Conservation (phyloP, 2,329 filamentous ascomycete species). For the Aspergillus novoparasiticus region DNA sequence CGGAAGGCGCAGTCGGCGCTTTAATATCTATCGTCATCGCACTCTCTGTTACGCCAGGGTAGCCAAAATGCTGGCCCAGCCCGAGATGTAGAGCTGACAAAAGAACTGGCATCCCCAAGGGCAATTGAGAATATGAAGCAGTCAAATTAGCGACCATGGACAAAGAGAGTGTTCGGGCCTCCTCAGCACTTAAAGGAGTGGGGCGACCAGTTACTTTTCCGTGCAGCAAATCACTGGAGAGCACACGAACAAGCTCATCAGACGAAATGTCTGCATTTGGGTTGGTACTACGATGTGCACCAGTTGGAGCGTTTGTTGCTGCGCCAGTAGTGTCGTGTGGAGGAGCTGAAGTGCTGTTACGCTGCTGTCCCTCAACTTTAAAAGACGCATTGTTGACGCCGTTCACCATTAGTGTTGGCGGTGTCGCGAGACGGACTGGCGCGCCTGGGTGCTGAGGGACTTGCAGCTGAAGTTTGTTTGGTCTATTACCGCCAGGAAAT, state of each 20-base stretch:
- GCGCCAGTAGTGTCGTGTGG: conserved; percentile 7
- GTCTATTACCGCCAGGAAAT: conserved; percentile 26
- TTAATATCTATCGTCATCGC: conserved; percentile 32
- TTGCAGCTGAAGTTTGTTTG: conserved; percentile 46
- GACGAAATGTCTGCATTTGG: conserved; percentile 23
- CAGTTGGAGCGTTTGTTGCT: conserved; percentile 9
- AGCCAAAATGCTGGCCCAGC: conserved; percentile 38
- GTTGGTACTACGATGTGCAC: conserved; percentile 11
- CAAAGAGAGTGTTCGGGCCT: conserved; percentile 35
- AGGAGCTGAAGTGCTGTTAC: conserved; percentile 18
- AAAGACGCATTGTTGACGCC: conserved; percentile 33
- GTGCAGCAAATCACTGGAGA: conserved; percentile 36
- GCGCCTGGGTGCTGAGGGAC: conserved; percentile 44
- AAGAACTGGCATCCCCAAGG: conserved; percentile 25
- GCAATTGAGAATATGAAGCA: conserved; percentile 30
- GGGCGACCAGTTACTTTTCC: conserved; percentile 33
- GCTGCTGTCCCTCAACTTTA: conserved; percentile 16
- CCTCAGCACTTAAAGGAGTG: conserved; percentile 30
- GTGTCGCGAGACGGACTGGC: conserved; percentile 47
- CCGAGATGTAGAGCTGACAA: conserved; percentile 41
- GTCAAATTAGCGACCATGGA: conserved; percentile 35
- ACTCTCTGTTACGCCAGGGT: conserved; percentile 24
- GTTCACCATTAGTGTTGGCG: conserved; percentile 44
- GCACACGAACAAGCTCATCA: conserved; percentile 34
- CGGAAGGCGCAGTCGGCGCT: conserved; percentile 3